Evolutionary conservation across 371 early-diverging fungal genomes (phyloP), one percentile per base, ranked within the genome.

Genomic region (Mortierella sp.): DNA sequence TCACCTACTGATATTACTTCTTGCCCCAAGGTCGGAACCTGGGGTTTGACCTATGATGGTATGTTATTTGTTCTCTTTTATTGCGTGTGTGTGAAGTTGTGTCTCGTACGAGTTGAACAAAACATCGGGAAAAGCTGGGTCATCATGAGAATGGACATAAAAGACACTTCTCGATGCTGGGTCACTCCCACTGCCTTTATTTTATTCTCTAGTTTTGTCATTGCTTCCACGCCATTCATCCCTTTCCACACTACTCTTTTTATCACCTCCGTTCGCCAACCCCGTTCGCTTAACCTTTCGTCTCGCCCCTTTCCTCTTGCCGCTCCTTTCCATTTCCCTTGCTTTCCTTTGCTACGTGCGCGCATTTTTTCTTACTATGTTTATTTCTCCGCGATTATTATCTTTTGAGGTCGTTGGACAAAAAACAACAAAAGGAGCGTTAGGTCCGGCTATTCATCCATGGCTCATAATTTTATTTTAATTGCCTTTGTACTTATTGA

Each of bases 41-140:
- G 94, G 93, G 94, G 92, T 79, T 80, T 92, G 79, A 92, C 92
- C 10, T 93, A 91, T 71, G 94, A 93, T 89, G 94, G 92, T 89
- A 82, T 48, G 55, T 63, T 4, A 38, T 38, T 16, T 38, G 10
- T 34, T 26, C 3, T 28, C 16, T 16, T 63, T 63, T 13, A 6
- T 50, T 14, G 19, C 0, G 19, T 19, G 38, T 10, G 24, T 13
- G 38, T 8, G 21, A 34, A 28, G 38, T 26, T n/a, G 34, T 38
- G 34, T 74, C 26, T 28, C 31, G 55, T n/a, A n/a, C 42, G 42
- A 38, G 42, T 38, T 38, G 42, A 38, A 38, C 42, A 38, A 38
- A 38, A 38, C 42, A 3, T 38, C 24, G 8, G 55, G 19, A 48
- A 21, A 21, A 58, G 28, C 28, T 58, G 28, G 58, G 1, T 58